Evolutionary conservation across 73 alveolate genomes (phyloP), one percentile per base, ranked within the genome.

Genomic region (Strombidium stylifer): DNA sequence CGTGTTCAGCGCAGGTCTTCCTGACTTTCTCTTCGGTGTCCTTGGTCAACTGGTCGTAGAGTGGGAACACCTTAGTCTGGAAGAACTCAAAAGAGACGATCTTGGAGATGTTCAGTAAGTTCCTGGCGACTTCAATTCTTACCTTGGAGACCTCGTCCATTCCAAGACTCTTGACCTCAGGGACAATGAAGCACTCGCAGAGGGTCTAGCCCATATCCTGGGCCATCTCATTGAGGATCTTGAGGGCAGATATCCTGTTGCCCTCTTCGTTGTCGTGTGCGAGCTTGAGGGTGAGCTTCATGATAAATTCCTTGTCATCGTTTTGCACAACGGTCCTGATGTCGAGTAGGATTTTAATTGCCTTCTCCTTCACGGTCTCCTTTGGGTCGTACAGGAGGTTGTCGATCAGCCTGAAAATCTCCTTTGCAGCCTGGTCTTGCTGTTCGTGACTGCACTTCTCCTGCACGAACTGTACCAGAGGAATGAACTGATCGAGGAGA

Each of bases 181-280:
- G 59, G 27, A 78, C 89, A 32, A 78, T 68, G 50, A 52, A 78
- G 25, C 69, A 69, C 62, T 78, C 89, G 32, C 89, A 78, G 19
- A 78, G 73, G 23, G 78, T 75, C 21, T 45, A 28, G 28, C 77
- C 83, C 67, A 78, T 54, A 23, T 62, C 77, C 31, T 71, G 69
- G 44, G 64, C 69, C 0, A 69, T 18, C 28, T 53, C 67, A 24
- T 35, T 34, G 1, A 53, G 54, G 11, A 69, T 53, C 72, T 53
- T 69, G 27, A 78, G 59, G 32, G 89, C 82, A 5, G 79, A 52
- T 0, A 60, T 64, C 56, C 83, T 54, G 26, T 75, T 75, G 14
- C 31, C 31, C 48, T 67, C 89, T 31, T 54, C 71, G 19, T 78
- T 77, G 37, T 78, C 89, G 40, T 78, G 89, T 11, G 89, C 89